Evolutionary conservation across 176 grass and related monocot species (phyloP).

Genomic region (Urochloa ruziziensis): DNA sequence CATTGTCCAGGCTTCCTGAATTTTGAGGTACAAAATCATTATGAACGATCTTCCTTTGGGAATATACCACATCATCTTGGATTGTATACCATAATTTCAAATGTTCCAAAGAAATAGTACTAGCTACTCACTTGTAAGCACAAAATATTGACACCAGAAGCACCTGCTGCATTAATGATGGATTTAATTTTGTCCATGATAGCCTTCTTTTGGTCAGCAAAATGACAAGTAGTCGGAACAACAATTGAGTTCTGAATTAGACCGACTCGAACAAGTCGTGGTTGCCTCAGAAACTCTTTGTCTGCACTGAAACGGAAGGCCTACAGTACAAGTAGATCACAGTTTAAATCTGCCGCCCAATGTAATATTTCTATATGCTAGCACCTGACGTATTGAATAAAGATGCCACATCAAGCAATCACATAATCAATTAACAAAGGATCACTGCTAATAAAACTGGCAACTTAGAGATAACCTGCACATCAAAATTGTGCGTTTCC

Average conservation of each 20-base stretch:
- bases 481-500: slow-evolving; percentile 61
- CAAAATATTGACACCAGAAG: slow-evolving; percentile 88
- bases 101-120: neutral
- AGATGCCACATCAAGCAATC: neutral
- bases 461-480: slow-evolving; percentile 53
- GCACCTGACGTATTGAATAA: neutral
- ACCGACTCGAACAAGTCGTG: slow-evolving; percentile 70
- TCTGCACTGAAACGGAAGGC: slow-evolving; percentile 79
- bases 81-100: neutral
- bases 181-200: slow-evolving; percentile 88
- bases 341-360: neutral
- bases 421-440: neutral
- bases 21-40: slow-evolving; percentile 27
- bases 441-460: neutral
- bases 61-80: slow-evolving; percentile 13
- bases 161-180: slow-evolving; percentile 84
- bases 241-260: slow-evolving; percentile 93
- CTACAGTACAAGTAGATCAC: slow-evolving; percentile 38
- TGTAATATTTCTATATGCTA: slow-evolving; percentile 10
- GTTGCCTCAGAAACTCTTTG: slow-evolving; percentile 68
- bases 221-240: slow-evolving; percentile 68
- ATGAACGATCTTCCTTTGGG: slow-evolving; percentile 21
- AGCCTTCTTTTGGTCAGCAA: slow-evolving; percentile 81
- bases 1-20: slow-evolving; percentile 98
- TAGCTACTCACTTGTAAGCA: slow-evolving; percentile 76